Evolutionary conservation across 2,329 filamentous ascomycete species (phyloP).

Genomic region (Canariomyces notabilis): DNA sequence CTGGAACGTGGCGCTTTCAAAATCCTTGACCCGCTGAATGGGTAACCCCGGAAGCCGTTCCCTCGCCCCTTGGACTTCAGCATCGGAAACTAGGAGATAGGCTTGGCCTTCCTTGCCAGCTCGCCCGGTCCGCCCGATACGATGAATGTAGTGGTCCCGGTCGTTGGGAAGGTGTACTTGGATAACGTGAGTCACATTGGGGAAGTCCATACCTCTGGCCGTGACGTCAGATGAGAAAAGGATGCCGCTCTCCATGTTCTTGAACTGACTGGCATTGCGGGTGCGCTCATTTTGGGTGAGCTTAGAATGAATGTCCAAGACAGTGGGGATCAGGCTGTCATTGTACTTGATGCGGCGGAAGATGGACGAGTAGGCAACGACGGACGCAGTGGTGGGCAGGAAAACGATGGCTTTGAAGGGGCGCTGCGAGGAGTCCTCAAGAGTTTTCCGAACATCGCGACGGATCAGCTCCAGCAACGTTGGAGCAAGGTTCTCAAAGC

Average conservation of each 20-base stretch:
- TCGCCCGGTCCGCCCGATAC: conserved; percentile 70
- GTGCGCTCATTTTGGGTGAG: conserved; percentile 68
- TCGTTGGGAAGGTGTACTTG: conserved; percentile 62
- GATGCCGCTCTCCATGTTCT: conserved; percentile 54
- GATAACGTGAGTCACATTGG: conserved; percentile 72
- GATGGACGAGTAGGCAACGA: conserved; percentile 57
- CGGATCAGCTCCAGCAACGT: conserved; percentile 70
- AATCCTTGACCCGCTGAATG: conserved; percentile 48
- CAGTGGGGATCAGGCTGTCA: conserved; percentile 36
- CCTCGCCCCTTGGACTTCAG: conserved; percentile 47
- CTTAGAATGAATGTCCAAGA: conserved; percentile 70
- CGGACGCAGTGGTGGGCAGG: conserved; percentile 72
- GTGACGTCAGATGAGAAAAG: conserved; percentile 77
- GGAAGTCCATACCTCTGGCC: conserved; percentile 79
- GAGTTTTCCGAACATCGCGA: conserved; percentile 45
- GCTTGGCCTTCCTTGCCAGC: conserved; percentile 69
- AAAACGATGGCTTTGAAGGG: conserved; percentile 98
- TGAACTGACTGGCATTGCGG: conserved; percentile 66
- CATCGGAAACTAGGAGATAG: conserved; percentile 58
- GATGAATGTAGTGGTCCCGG: conserved; percentile 70
- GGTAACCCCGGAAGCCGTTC: conserved; percentile 54
- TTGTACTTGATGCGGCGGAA: conserved; percentile 45
- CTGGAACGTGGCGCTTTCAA: conserved; percentile 50
- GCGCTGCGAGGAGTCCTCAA: conserved; percentile 32
- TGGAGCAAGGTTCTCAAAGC: conserved; percentile 73